Evolutionary conservation across 169 alveolate species (phyloP), one percentile per base, ranked within the genome.

Genomic region (Eimeria tenella): DNA sequence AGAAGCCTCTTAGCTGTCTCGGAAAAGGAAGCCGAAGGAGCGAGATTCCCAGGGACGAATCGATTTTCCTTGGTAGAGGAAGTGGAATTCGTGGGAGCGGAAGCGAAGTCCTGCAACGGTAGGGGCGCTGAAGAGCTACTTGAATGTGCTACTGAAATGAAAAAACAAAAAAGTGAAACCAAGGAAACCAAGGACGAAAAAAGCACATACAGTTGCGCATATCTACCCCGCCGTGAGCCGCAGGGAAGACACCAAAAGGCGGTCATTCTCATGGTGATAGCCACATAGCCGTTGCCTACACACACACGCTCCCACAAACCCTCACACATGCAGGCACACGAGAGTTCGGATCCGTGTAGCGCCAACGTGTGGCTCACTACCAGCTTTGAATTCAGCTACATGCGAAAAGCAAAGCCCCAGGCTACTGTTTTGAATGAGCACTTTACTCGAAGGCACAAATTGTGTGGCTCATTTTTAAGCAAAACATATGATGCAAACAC

Each of bases 281-380:
- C 90, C 90, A 82, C 90, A 82, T 82, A 82, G 90, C 90, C 58
- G 53, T 56, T 55, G 90, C 9, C 75, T 82, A 73, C 53, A 62
- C 23, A 25, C 42, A 17, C 68, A 50, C 49, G 52, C 82, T 42
- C 56, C 25, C 0, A 73, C 82, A 73, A 9, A 31, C 42, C 2
- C 42, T 13, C n/a, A 11, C 82, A 11, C 31, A 17, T 15, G 71
- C 15, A 62, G n/a, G n/a, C 71, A 8, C 42, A 31, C 4, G 42
- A 31, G 42, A 31, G 42, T 31, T 31, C 42, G 42, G 42, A 31
- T 31, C 42, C 42, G 42, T 2, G 4, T 31, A 31, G 42, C 42
- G 42, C 42, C 42, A 31, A 31, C 42, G 42, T 31, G 42, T 31
- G 42, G 42, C 42, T 31, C 42, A 31, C 42, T 31, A 31, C 0